Base-by-base conservation (phyloP, 2,329 filamentous ascomycete species). In the Peltaster fructicola region DNA sequence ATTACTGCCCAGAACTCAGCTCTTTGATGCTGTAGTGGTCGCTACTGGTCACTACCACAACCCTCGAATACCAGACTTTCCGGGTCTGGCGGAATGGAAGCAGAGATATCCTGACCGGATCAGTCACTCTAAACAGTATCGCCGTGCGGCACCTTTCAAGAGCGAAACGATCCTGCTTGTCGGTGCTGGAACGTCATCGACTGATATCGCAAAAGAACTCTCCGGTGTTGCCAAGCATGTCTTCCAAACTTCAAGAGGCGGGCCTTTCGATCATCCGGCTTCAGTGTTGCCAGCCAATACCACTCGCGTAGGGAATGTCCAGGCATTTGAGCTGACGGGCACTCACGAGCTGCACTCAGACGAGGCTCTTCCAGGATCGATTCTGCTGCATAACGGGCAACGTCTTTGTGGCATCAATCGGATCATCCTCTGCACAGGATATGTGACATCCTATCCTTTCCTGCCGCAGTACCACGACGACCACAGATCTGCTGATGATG, bases 351-450 rank as follows among this genome's bases (percentile, higher is more conserved):
- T 27, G 10, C 8, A 16, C 8, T 22, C 25, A 4, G 18, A 17
- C 3, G 36, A 47, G 1, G 43, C 50, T 0, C 58, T 71, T 6
- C 63, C 64, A 0, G 57, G 63, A 0, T 56, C 44, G 0, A 47
- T 70, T 1, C 50, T 57, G 0, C 48, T 79, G 1, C 57, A 54
- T 20, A 60, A 68, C 13, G 71, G 69, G 0, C 36, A 50, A 0
- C 48, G 48, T 1, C 38, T 80, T 1, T 51, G 51, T 11, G 53
- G 59, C 7, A 65, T 80, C 17, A 61, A 80, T 36, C 51, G 55
- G 9, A 57, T 80, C 0, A 57, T 80, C 11, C 41, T 80, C 4
- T 68, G 64, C 9, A 80, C 74, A 0, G 74, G 75, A 0, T 80
- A 80, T 38, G 64, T 73, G 37, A 67, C 68, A 8, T 66, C 67